These are phyloP conservation scores for Pichia nanzhaoensis DNA, from an alignment of 805 yeast genomes.

Conservation along the genomic window DNA sequence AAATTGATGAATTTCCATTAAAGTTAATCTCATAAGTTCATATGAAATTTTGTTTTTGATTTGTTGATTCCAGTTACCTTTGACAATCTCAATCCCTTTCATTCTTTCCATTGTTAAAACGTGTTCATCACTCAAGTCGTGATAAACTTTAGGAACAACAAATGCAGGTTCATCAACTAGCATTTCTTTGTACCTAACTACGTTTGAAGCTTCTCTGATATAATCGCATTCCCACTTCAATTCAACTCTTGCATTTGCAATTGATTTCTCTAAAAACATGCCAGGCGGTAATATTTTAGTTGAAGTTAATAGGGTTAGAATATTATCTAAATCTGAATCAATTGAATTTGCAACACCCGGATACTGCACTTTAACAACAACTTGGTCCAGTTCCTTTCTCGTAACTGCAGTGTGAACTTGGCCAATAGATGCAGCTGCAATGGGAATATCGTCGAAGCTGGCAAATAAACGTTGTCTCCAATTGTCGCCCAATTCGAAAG, in stretches of 20 bases:
- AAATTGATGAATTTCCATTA: conserved; percentile 77
- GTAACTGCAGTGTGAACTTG: conserved; percentile 87
- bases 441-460: conserved; percentile 77
- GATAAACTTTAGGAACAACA: conserved; percentile 74
- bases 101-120: conserved; percentile 86
- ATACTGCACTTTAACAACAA: conserved; percentile 93
- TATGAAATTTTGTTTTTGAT: conserved; percentile 77
- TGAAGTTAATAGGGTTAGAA: conserved; percentile 77
- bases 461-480: conserved; percentile 70
- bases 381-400: conserved; percentile 52
- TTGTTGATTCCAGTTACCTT: conserved; percentile 67
- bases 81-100: conserved; percentile 76
- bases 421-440: conserved; percentile 97
- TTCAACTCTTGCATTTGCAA: conserved; percentile 89
- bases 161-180: conserved; percentile 57
- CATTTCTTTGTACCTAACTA: conserved; percentile 60
- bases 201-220: conserved; percentile 74
- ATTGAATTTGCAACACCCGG: conserved; percentile 95
- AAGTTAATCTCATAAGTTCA: conserved; percentile 77
- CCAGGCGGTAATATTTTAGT: conserved; percentile 86
- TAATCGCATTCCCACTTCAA: conserved; percentile 98
- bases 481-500: conserved; percentile 62
- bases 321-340: conserved; percentile 87
- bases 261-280: conserved; percentile 80
- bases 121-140: conserved; percentile 70